Evolutionary conservation across 106 monocot species (phyloP).

Genomic region (Dendrobium huoshanense): DNA sequence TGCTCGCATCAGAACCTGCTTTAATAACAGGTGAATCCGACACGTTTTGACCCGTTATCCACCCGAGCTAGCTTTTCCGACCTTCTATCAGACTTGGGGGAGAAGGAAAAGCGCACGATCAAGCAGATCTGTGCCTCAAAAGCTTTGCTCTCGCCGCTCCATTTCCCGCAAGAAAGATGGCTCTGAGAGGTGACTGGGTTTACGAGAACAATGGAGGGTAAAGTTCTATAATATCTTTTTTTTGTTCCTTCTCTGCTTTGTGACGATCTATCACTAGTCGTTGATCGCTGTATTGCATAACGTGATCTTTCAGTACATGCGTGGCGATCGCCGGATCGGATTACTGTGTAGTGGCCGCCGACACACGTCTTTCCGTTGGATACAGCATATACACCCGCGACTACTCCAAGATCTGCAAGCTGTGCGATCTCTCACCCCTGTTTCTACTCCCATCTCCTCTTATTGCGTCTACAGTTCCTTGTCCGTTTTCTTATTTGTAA

Average conservation of each 20-base stretch:
- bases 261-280: not conserved
- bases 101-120: not conserved
- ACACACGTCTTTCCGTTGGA: conserved; percentile 82
- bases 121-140: not conserved
- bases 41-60: not conserved
- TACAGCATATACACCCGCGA: conserved; percentile 94
- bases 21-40: not conserved
- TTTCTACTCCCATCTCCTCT: not conserved
- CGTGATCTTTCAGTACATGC: conserved; percentile 53
- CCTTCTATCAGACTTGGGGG: not conserved
- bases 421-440: conserved; percentile 33
- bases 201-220: conserved; percentile 99
- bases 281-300: not conserved
- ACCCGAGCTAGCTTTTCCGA: not conserved
- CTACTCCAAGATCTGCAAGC: conserved; percentile 92
- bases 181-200: conserved; percentile 52
- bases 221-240: not conserved
- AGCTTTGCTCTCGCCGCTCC: not conserved
- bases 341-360: conserved; percentile 94
- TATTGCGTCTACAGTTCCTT: not conserved
- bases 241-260: not conserved
- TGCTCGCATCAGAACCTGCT: no score
- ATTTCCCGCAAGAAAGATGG: conserved; percentile 11
- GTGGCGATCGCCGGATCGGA: conserved; percentile 90
- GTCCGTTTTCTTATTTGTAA: not conserved